These are phyloP conservation scores for Candida anglica DNA, from an alignment of 805 yeast genomes.

Conservation along the genomic window DNA sequence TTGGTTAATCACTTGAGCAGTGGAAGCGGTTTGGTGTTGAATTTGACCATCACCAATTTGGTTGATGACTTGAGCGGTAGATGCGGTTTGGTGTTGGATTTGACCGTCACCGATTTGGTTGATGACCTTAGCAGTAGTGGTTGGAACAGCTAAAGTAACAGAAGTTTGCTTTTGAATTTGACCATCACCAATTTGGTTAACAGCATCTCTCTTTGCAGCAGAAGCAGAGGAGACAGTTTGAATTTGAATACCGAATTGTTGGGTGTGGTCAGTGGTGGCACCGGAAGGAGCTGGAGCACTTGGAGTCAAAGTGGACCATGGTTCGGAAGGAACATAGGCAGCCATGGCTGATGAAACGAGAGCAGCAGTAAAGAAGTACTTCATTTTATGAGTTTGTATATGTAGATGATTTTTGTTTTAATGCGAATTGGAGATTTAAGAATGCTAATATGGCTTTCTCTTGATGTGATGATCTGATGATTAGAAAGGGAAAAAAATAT, in stretches of 20 bases:
- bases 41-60: conserved; percentile 47
- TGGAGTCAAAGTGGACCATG: conserved; percentile 75
- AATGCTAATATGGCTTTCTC: neutral
- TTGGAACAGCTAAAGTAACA: conserved; percentile 21
- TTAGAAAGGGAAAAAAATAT: neutral
- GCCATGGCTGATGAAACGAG: conserved; percentile 49
- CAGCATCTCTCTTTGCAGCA: conserved; percentile 28
- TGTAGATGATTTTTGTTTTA: neutral
- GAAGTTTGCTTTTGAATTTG: conserved; percentile 48
- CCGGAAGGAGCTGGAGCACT: conserved; percentile 45
- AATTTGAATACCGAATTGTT: conserved; percentile 67
- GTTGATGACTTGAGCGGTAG: conserved; percentile 36
- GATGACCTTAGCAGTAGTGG: conserved; percentile 30
- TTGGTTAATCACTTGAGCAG: conserved; percentile 31
- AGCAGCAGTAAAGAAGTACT: conserved; percentile 22
- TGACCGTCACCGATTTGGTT: conserved; percentile 48
- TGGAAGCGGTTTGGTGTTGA: conserved; percentile 38
- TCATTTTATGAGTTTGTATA: conserved; percentile 4
- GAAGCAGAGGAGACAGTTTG: conserved; percentile 42
- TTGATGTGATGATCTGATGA: neutral
- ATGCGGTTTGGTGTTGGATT: conserved; percentile 35
- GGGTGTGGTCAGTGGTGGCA: conserved; percentile 53
- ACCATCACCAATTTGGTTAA: conserved; percentile 61
- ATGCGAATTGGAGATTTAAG: neutral
- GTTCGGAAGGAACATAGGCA: conserved; percentile 62